phyloP scores from a whole-genome alignment of 2,329 filamentous ascomycete genomes.

The Biscogniauxia marginata region DNA sequence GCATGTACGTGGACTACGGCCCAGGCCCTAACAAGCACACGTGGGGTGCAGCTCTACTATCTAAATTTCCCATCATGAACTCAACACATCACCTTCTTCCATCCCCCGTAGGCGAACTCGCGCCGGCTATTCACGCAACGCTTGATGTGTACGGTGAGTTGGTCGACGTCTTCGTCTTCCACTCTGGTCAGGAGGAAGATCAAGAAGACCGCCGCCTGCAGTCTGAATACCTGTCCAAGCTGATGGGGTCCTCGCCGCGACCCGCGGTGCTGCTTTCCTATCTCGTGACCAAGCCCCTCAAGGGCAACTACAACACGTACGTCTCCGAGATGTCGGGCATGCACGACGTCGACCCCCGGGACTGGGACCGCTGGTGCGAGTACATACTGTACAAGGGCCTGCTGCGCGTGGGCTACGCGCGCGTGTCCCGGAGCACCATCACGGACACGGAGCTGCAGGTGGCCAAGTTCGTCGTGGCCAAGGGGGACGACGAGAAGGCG shows the following conservation, averaged over 20 bases:
- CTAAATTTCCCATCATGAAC: conserved; percentile 96
- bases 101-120: conserved; percentile 89
- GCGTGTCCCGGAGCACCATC: conserved; percentile 85
- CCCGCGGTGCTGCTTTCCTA: conserved; percentile 88
- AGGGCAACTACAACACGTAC: conserved; percentile 97
- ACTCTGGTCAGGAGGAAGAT: conserved; percentile 97
- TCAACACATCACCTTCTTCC: conserved; percentile 94
- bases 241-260: conserved; percentile 81
- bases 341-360: conserved; percentile 87
- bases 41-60: conserved; percentile 89
- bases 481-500: conserved; percentile 57
- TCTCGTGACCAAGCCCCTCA: conserved; percentile 81
- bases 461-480: conserved; percentile 87
- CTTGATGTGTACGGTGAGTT: conserved; percentile 87
- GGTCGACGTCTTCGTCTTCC: conserved; percentile 96
- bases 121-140: conserved; percentile 95
- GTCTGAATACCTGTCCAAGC: conserved; percentile 76
- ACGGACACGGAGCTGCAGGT: conserved; percentile 97
- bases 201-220: conserved; percentile 87
- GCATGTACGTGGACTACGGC: conserved; percentile 98
- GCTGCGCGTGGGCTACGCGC: conserved; percentile 81
- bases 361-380: conserved; percentile 99
- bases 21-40: conserved; percentile 99
- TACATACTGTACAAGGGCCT: conserved; percentile 95
- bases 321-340: conserved; percentile 85